Base-by-base conservation (phyloP, 2,329 filamentous ascomycete genomes). In the Arachnomyces sp. region DNA sequence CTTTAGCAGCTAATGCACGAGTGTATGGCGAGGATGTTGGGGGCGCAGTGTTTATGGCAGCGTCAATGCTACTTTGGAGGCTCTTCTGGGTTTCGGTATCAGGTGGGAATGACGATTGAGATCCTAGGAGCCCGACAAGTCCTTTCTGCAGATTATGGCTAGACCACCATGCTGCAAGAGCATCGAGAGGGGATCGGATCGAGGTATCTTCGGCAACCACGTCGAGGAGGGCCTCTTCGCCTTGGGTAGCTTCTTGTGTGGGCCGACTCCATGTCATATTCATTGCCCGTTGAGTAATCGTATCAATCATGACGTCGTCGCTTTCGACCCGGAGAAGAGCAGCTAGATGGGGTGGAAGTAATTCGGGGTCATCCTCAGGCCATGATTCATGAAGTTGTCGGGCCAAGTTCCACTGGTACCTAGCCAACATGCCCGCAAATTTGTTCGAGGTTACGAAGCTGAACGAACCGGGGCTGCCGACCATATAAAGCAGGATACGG, bases 151-250 rank as follows among this genome's bases (percentile, higher is more conserved):
- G 66, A 9, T 77, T 71, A 40, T 82, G 72, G 47, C 79, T 86
- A 0, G 89, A 93, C 69, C 81, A 92, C 89, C 89, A 95, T 2
- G 89, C 86, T 5, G 89, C 86, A 38, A 95, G 77, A 9, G 87
- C 88, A 60, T 95, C 90, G 49, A 95, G 76, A 0, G 89, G 86
- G 13, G 86, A 92, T 38, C 84, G 79, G 44, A 95, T 84, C 2
- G 87, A 82, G 38, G 79, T 77, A 54, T 95, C 90, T 43, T 92
- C 84, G 2, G 92, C 84, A 1, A 94, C 86, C 4, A 77, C 73
- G 56, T 93, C 84, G 72, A 93, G 83, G 35, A 84, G 79, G 38
- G 82, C 78, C 47, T 85, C 82, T 15, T 72, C 68, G 2, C 73
- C 68, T 32, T 72, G 66, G 0, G 79, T 74, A 20, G 81, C 78